Evolutionary conservation across 2,329 filamentous ascomycete genomes (phyloP), one percentile per base, ranked within the genome.

Genomic region (Leptographium procerum): DNA sequence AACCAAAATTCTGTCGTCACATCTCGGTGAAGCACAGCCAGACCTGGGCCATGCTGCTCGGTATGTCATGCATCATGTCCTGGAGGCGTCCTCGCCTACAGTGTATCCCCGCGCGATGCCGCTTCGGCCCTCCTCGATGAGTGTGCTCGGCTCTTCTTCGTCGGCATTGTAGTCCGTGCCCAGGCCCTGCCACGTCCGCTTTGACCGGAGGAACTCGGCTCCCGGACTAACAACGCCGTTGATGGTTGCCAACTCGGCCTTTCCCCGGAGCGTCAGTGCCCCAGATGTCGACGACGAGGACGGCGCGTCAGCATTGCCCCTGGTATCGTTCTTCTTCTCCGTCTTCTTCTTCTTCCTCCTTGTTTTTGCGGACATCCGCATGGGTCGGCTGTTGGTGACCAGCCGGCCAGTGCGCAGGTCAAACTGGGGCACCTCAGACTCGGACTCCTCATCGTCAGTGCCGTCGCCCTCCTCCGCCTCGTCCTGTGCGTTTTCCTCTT

Each of bases 191-290:
- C 94, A 99, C 4, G 89, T 95, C 59, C 94, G 76, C 66, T 91
- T 83, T 4, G 86, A 88, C 34, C 86, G 82, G 62, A 99, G 73
- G 65, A 83, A 97, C 69, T 96, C 89, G 0, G 94, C 94, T 0
- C 90, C 94, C 0, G 94, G 94, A 52, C 92, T 97, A n/a, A 87
- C 78, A 0, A 92, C 82, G 8, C 91, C 90, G 56, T 91, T 92
- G 64, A 97, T 84, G 52, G 85, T 85, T 0, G 89, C 87, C 22
- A 97, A 65, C 63, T 95, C 87, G 3, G 86, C 84, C 57, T 83
- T 85, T 6, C 70, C 70, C 60, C 57, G 72, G 65, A 63, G 75
- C 68, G 65, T 84, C 29, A 97, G 72, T 0, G 83, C 80, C 2
- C 75, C 76, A n/a, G n/a, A n/a, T n/a, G n/a, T n/a, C n/a, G n/a